Base-by-base conservation (phyloP, 1,139 yeast genomes). In the Candida freyschussii region DNA sequence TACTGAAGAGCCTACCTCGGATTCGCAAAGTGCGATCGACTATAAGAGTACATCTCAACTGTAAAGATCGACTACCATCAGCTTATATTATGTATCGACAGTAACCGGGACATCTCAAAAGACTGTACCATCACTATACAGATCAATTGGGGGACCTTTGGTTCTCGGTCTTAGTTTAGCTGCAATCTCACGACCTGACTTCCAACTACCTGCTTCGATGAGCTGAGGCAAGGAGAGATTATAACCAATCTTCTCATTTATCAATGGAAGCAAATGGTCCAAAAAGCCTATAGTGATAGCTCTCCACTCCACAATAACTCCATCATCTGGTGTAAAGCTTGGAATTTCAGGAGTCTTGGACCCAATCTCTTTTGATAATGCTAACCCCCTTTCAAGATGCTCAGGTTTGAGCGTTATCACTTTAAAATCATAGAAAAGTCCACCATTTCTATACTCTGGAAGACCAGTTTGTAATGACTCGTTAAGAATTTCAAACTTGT, bases 191-290 rank as follows among this genome's bases (percentile, higher is more conserved):
- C 81, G 57, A 1, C 81, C 81, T 4, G 78, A 72, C 43, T 70
- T 70, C 82, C 81, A 75, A 22, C 75, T 66, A 1, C 82, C 82
- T 2, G 81, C 81, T 43, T 75, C 82, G 30, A 75, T 68, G 30
- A 75, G 51, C 48, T 75, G 81, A 2, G 80, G 75, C 27, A 75
- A 50, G 7, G 57, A 45, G 29, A 75, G 47, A 24, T 57, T 56
- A 33, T 50, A 59, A 4, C 53, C 55, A 33, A 72, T 46, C 29
- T 58, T 55, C 23, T 61, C 55, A 40, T 75, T 74, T 24, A 75
- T 68, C 30, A 64, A 39, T 8, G 71, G 69, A 15, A 74, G 56
- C 6, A 75, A 52, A 39, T 59, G 51, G 47, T 75, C 82, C 31
- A 75, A 54, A 29, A 75, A 57, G 4, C 74, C 74, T 21, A 75